Evolutionary conservation across 768 basidiomycete genomes (phyloP), one percentile per base, ranked within the genome.

Genomic region (Pulveroboletus sp.): DNA sequence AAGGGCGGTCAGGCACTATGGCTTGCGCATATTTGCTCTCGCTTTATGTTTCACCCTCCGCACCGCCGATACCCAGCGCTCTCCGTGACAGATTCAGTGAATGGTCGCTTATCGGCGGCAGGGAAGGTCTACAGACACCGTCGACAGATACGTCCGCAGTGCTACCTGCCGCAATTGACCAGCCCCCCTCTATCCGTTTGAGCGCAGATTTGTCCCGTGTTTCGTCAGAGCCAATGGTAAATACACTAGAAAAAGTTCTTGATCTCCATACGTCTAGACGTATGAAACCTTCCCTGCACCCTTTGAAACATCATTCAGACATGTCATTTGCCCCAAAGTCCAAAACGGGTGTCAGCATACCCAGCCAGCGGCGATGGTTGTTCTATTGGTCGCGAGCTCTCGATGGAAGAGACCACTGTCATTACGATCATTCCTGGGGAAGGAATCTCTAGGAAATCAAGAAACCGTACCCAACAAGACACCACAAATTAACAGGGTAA

Each of bases 1-100:
- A 93, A 65, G 90, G 90, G 13, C 76, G 91, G 46, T 92, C 90
- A 0, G 92, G 92, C 8, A 92, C 87, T 0, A 77, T 93, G 55
- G 87, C 90, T 0, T 91, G 91, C 63, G 75, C 88, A 9, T 89
- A 92, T 65, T 74, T 94, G 3, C 77, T 94, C 13, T 76, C 86
- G 0, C 70, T 76, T 18, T 70, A 70, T 36, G 51, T 66, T 1
- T 78, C 81, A 8, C 69, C 71, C 4, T 71, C 81, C 5, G 78
- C 79, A 0, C 68, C 70, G 0, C 68, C 70, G 14, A 38, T 46
- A 4, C 26, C 54, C 3, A 27, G 27, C 36, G 14, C 56, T 39
- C 49, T 44, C 28, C 50, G 13, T 6, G 49, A 73, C 39, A 57
- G 43, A 13, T 32, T 56, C 42, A 50, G 43, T 13, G 54, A 57